Evolutionary conservation across 139 green algal species (phyloP), one percentile per base, ranked within the genome.

Genomic region (Chlorella sorokiniana): DNA sequence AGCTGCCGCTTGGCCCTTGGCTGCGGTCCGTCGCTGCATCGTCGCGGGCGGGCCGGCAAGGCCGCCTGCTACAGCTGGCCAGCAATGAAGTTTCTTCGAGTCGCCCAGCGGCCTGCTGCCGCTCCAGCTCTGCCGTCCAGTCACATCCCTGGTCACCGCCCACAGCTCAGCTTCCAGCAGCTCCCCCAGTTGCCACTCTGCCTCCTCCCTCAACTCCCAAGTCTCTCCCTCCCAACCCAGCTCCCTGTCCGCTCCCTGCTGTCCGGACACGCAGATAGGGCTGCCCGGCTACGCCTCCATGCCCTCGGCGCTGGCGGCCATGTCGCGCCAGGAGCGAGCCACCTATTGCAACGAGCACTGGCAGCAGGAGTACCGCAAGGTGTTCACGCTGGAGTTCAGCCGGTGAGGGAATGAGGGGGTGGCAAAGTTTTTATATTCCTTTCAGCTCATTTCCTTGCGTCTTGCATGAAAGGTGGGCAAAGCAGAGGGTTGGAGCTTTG

Each of bases 311-410:
- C 75, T 94, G 44, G 74, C 76, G 25, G 41, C 59, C 69, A 77
- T 96, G 54, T 82, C 75, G 11, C 86, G 81, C 27, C 63, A 85
- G 65, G 91, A 95, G 40, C 82, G 92, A 35, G 83, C 81, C 33
- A 88, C 78, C 54, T 93, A 90, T 81, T 95, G 91, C 89, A 96
- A 94, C 68, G 75, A 89, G 7, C 85, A 95, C 84, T 98, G 95
- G 94, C 65, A 88, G 51, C 31, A 88, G 33, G 68, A 88, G 63
- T 89, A 88, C 70, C 67, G 52, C 23, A 88, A 89, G n/a, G n/a
- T 91, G 62, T 89, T 84, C 23, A 87, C 86, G 11, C 81, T 97
- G n/a, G 94, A 98, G 88, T 98, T 97, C 86, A 87, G 52, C 38
- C 65, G 90, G 63, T 79, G 79, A 11, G 54, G 16, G 37, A 35